These are phyloP conservation scores for Senecio squalidus DNA, from an alignment of 140 eudicot species.

Conservation along the genomic window DNA sequence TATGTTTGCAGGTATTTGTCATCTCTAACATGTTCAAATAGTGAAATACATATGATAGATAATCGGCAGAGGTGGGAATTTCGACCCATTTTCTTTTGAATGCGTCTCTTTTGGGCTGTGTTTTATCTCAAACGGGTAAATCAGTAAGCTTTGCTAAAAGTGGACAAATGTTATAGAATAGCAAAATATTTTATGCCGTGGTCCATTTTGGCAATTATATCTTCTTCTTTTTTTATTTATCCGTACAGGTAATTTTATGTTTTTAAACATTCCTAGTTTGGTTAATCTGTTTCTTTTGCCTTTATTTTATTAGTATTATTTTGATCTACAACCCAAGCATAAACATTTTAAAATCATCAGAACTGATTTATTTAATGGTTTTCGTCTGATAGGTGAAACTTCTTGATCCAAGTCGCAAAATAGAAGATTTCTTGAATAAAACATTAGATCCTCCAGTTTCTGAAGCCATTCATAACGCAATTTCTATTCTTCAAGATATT, in stretches of 20 bases:
- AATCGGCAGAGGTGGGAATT: neutral
- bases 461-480: slow-evolving; percentile 78
- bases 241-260: too few species aligned
- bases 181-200: too few species aligned
- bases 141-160: neutral
- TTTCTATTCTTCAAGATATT: slow-evolving; percentile 74
- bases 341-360: too few species aligned
- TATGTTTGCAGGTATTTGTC: slow-evolving; percentile 79
- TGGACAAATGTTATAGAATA: neutral
- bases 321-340: too few species aligned
- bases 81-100: neutral
- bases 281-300: too few species aligned
- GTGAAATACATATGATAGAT: neutral
- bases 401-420: slow-evolving; percentile 65
- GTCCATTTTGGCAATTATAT: too few species aligned
- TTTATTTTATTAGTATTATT: too few species aligned
- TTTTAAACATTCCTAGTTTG: too few species aligned
- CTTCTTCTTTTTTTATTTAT: too few species aligned
- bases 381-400: slow-evolving; percentile 60
- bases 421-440: slow-evolving; percentile 71
- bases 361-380: neutral
- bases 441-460: slow-evolving; percentile 83
- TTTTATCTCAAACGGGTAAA: neutral
- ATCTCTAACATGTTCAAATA: neutral
- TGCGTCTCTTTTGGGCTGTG: neutral